phyloP scores from a whole-genome alignment of 108 stramenopile species.

The Skeletonema tropicum region DNA sequence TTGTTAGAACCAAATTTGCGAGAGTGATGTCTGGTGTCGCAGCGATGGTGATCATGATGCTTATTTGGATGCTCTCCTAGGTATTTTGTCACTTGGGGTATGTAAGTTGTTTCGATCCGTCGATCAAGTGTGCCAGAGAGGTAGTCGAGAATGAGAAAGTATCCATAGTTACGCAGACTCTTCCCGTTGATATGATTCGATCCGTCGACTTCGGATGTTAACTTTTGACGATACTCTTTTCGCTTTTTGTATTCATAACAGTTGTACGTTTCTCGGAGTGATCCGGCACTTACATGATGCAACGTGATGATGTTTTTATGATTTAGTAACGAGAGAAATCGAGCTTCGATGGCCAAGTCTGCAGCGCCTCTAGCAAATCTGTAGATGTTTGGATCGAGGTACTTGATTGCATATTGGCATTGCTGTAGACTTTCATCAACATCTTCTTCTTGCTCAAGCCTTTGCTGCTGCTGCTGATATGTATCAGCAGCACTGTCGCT shows the following conservation, averaged over 20 bases:
- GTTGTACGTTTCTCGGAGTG: conserved; percentile 37
- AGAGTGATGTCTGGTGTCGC: not conserved
- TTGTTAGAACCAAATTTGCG: not conserved
- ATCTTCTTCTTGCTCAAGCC: conserved; percentile 3
- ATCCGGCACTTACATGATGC: conserved; percentile 63
- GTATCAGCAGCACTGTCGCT: too few species aligned
- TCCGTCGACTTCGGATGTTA: conserved; percentile 12
- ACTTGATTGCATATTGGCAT: conserved; percentile 67
- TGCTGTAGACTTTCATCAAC: not conserved
- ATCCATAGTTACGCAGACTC: conserved; percentile 47
- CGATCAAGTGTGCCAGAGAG: conserved; percentile 60
- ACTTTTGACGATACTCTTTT: too few species aligned
- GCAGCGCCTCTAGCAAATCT: conserved; percentile 63
- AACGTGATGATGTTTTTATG: conserved; percentile 74
- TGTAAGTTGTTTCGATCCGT: conserved; percentile 41
- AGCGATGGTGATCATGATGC: conserved; percentile 34
- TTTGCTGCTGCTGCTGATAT: not conserved
- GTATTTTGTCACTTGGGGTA: conserved; percentile 19
- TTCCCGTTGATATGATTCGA: not conserved
- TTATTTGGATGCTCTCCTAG: conserved; percentile 28
- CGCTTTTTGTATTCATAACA: too few species aligned
- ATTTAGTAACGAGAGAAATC: conserved; percentile 56
- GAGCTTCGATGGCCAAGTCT: conserved; percentile 75
- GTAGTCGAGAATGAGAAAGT: conserved; percentile 70
- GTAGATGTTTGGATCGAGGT: conserved; percentile 36